phyloP scores from a whole-genome alignment of 129 eudicot genomes.

The Artemisia annua region DNA sequence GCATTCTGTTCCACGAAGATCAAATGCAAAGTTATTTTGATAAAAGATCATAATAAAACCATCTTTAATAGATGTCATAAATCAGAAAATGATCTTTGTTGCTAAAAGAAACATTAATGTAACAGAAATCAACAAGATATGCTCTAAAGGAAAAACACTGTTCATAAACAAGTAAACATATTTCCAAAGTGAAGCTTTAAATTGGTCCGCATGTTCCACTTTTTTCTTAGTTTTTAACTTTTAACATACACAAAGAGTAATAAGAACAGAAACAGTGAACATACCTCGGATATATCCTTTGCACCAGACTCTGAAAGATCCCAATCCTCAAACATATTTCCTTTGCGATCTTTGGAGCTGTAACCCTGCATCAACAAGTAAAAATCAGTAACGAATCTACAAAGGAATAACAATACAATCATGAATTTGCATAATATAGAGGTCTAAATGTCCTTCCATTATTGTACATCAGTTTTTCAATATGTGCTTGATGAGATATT shows the following conservation, averaged over 20 bases:
- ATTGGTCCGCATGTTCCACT: constrained; percentile 4
- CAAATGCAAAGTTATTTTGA: constrained; percentile 10
- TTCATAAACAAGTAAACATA: constrained; percentile 3
- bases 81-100: not conserved
- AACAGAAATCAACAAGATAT: not conserved
- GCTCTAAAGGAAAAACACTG: not conserved
- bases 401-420: constrained; percentile 2
- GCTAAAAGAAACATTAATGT: not conserved
- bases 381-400: not conserved
- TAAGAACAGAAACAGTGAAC: constrained; percentile 2
- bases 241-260: constrained; percentile 4
- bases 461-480: not conserved
- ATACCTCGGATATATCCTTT: constrained; percentile 61
- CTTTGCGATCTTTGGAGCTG: constrained; percentile 78
- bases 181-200: constrained; percentile 1
- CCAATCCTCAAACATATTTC: constrained; percentile 81
- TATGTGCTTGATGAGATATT: not conserved
- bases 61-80: constrained; percentile 5
- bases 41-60: not conserved
- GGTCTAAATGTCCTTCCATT: not conserved
- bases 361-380: constrained; percentile 66
- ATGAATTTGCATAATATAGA: not conserved
- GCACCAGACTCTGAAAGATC: constrained; percentile 85
- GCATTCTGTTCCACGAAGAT: constrained; percentile 50
- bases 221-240: not conserved